Percentiles rank a stretch among this genome's conserved stretches.
These are phyloP conservation scores for Scenedesmus sp. DNA, from an alignment of 163 green algal species.

Conservation along the genomic window DNA sequence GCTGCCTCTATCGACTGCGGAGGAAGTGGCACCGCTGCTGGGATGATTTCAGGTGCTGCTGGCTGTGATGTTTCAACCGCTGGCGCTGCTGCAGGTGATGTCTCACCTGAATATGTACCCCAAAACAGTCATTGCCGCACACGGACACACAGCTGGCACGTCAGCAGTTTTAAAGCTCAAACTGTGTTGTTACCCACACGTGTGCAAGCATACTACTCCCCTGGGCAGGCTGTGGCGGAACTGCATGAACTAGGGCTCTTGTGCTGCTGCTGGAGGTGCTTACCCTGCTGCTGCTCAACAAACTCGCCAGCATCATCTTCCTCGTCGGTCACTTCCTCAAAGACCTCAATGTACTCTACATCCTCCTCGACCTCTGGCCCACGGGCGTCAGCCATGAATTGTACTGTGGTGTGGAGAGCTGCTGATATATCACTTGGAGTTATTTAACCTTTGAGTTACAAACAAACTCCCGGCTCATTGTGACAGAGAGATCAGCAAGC, in stretches of 20 bases:
- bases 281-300: background rate
- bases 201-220: background rate
- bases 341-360: slow-evolving; percentile 38
- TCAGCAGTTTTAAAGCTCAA: background rate
- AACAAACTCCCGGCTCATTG: background rate
- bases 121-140: background rate
- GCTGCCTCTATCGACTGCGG: background rate
- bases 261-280: background rate
- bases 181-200: background rate
- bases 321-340: slow-evolving; percentile 36
- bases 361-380: background rate
- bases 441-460: background rate
- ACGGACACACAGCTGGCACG: background rate
- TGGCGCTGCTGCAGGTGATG: background rate
- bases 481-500: background rate
- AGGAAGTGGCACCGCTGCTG: background rate
- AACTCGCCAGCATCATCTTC: slow-evolving; percentile 14
- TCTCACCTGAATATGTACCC: background rate
- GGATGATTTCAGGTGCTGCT: background rate
- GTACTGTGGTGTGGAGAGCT: background rate
- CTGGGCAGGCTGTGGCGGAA: background rate
- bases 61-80: background rate
- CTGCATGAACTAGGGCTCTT: background rate
- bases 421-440: background rate
- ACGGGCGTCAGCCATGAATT: background rate